Conservation (phyloP, 2,329 filamentous ascomycete species). For the Penicillium sp. region DNA sequence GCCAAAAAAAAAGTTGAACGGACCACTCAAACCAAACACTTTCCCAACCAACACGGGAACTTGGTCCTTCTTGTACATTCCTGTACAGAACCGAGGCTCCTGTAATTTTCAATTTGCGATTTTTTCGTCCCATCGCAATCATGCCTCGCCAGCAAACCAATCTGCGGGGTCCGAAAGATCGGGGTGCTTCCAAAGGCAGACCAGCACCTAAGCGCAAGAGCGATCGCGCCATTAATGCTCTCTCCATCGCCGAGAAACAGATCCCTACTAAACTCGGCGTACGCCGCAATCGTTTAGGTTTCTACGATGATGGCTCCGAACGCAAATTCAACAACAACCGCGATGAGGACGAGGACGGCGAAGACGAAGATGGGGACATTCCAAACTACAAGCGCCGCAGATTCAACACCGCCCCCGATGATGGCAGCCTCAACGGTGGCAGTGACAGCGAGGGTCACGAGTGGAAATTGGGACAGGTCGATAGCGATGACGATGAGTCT, state of each 20-base stretch:
- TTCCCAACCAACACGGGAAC: background rate
- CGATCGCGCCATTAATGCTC: conserved; percentile 58
- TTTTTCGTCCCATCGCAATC: conserved; percentile 10
- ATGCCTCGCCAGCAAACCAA: conserved; percentile 46
- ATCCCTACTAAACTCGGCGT: conserved; percentile 55
- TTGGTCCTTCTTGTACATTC: background rate
- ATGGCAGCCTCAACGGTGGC: conserved; percentile 65
- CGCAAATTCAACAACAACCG: conserved; percentile 39
- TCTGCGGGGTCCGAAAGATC: conserved; percentile 40
- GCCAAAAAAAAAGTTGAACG: conserved; percentile 30
- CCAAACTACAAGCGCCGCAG: conserved; percentile 47
- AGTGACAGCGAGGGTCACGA: conserved; percentile 84
- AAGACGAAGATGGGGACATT: conserved; percentile 40
- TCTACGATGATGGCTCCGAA: conserved; percentile 51
- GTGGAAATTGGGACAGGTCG: conserved; percentile 74
- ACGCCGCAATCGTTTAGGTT: conserved; percentile 59
- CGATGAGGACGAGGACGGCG: conserved; percentile 41
- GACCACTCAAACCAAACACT: conserved; percentile 12
- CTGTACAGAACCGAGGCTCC: background rate
- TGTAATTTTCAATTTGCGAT: conserved; percentile 1
- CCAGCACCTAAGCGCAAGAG: conserved; percentile 50
- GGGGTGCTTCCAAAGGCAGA: conserved; percentile 32
- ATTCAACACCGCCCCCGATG: conserved; percentile 38
- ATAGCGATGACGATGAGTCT: conserved; percentile 63
- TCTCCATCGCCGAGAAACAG: conserved; percentile 63